Evolutionary conservation across 306 rosid genomes (phyloP).

Genomic region (Cyamopsis tetragonoloba): DNA sequence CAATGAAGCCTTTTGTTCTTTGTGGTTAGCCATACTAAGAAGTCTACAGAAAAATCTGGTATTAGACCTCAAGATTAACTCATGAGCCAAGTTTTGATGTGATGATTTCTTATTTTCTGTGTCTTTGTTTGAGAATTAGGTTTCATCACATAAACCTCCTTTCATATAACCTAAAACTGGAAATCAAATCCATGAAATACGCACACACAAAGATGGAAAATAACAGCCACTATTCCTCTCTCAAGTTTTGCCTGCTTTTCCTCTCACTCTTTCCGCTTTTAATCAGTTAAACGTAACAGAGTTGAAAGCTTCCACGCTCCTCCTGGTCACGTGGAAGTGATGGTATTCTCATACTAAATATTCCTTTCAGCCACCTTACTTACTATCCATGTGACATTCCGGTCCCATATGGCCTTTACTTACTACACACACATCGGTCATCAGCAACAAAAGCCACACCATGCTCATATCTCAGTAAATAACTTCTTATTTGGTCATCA

Average conservation of each 20-base stretch:
- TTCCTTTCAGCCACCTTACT: slow-evolving; percentile 1
- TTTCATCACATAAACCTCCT: too few relatives aligned
- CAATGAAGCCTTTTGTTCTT: too few relatives aligned
- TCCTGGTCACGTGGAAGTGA: background rate
- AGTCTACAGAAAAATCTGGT: too few relatives aligned
- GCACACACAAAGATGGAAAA: slow-evolving; percentile 4
- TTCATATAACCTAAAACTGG: too few relatives aligned
- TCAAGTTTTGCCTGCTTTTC: background rate
- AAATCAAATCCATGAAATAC: too few relatives aligned
- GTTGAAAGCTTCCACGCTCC: background rate
- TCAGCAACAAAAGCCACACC: background rate
- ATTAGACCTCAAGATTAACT: too few relatives aligned
- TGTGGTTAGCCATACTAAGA: too few relatives aligned
- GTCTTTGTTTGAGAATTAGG: too few relatives aligned
- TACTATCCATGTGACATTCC: background rate
- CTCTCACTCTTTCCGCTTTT: background rate
- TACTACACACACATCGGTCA: background rate
- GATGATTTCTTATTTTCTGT: too few relatives aligned
- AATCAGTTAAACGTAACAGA: background rate
- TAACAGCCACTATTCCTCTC: background rate
- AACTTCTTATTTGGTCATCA: slow-evolving; percentile 16
- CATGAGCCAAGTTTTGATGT: too few relatives aligned
- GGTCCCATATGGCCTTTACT: slow-evolving; percentile 7
- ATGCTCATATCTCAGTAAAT: background rate
- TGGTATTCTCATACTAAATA: background rate